Evolutionary conservation across 2,329 filamentous ascomycete genomes (phyloP).

Genomic region (Teratosphaeria destructans): DNA sequence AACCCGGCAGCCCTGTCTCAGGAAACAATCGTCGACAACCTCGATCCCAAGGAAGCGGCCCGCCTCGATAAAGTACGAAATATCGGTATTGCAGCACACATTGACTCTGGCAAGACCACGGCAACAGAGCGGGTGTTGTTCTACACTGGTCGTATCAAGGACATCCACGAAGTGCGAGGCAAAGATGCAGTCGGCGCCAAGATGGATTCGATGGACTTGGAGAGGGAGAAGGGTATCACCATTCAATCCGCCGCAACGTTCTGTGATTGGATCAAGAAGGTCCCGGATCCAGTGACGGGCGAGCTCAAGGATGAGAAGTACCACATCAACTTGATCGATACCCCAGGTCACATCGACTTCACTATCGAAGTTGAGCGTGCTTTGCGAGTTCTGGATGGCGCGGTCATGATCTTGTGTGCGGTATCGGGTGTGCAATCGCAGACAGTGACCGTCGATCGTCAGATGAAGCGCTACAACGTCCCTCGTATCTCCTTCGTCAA

Average conservation of each 20-base stretch:
- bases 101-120: slow-evolving; percentile 97
- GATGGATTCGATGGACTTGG: slow-evolving; percentile 99
- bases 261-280: slow-evolving; percentile 86
- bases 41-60: slow-evolving; percentile 67
- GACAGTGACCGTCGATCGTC: slow-evolving; percentile 94
- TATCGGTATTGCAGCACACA: slow-evolving; percentile 97
- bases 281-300: slow-evolving; percentile 36
- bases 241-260: slow-evolving; percentile 98
- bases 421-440: slow-evolving; percentile 96
- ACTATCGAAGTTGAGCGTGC: slow-evolving; percentile 97
- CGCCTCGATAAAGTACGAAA: slow-evolving; percentile 78
- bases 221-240: slow-evolving; percentile 96
- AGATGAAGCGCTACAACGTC: slow-evolving; percentile 98
- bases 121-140: slow-evolving; percentile 93
- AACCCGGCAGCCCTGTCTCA: slow-evolving; percentile 49
- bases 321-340: slow-evolving; percentile 98
- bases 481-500: slow-evolving; percentile 94
- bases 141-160: slow-evolving; percentile 93
- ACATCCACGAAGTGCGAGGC: slow-evolving; percentile 92
- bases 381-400: slow-evolving; percentile 85
- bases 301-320: slow-evolving; percentile 80
- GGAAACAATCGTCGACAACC: slow-evolving; percentile 63
- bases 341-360: slow-evolving; percentile 96
- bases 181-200: slow-evolving; percentile 94
- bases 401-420: slow-evolving; percentile 96